Base-by-base conservation (phyloP, 805 yeast genomes). In the Lachancea nothofagi region DNA sequence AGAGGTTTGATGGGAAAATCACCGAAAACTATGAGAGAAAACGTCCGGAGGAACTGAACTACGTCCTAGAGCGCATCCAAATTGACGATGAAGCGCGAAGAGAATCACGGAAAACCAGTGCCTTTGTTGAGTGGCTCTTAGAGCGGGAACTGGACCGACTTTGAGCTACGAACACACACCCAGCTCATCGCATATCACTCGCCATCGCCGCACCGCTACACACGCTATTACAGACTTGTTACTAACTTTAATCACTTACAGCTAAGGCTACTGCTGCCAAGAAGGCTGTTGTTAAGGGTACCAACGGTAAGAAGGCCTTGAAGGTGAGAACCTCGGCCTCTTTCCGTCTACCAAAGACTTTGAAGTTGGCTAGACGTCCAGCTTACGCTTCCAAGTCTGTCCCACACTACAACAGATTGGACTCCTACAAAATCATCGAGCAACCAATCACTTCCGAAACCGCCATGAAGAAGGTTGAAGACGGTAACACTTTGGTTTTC, bases 391-490 rank as follows among this genome's bases (percentile, higher is more conserved):
- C 85, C 71, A 93, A 87, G 79, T 71, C 96, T 60, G 95, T 93
- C 63, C 95, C 97, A 66, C 97, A 93, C 78, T 83, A 82, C 82
- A 80, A 83, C 74, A 93, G 97, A 80, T 71, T 86, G 67, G 98
- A 93, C 71, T 84, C 94, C 65, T 83, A 84, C 93, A 87, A 86
- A 75, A 74, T 88, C 67, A 80, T 93, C 67, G 83, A 85, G 71
- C 75, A 86, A 61, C 97, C 97, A 77, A 80, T 90, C 73, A 90
- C 90, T 70, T 80, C 95, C 62, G 98, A 93, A 80, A 86, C 96
- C 59, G 96, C 98, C 67, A 88, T 93, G 85, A 90, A 93, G 84
- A 86, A 87, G 80, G 96, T 93, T 67, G 98, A 93, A 79, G 96
- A 88, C 69, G 87, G 95, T 75, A 93, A 93, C 94, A 93, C 95